These are phyloP conservation scores for Kodamaea suecica DNA, from an alignment of 1,139 yeast species.

Conservation along the genomic window DNA sequence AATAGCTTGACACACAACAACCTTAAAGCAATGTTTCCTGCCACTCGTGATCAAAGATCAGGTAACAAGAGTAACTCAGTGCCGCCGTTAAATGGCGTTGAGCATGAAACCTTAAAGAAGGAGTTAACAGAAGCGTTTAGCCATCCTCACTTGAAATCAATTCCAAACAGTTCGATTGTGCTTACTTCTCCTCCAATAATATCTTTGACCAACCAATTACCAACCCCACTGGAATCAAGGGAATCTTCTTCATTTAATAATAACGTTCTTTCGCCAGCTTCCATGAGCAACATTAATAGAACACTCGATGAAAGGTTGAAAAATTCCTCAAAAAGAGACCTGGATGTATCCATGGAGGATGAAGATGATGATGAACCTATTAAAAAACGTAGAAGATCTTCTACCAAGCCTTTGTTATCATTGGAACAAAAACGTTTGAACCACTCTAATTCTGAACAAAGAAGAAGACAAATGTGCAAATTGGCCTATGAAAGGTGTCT, in stretches of 20 bases:
- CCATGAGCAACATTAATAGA: slow-evolving; percentile 8
- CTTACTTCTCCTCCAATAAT: slow-evolving; percentile 5
- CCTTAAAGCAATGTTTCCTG: neutral
- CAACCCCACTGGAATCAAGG: slow-evolving; percentile 35
- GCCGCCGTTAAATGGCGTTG: slow-evolving; percentile 5
- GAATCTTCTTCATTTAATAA: slow-evolving; percentile 17
- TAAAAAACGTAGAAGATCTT: slow-evolving; percentile 31
- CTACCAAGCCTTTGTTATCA: slow-evolving; percentile 49
- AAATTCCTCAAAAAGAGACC: slow-evolving; percentile 9
- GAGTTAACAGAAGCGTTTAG: slow-evolving; percentile 39
- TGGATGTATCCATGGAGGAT: slow-evolving; percentile 12
- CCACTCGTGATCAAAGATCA: neutral
- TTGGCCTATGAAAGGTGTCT: slow-evolving; percentile 54
- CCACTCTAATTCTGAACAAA: slow-evolving; percentile 75
- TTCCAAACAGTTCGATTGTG: slow-evolving; percentile 2
- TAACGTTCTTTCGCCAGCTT: slow-evolving; percentile 3
- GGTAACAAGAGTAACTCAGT: slow-evolving; percentile 6
- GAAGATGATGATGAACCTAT: slow-evolving; percentile 14
- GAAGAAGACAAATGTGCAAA: slow-evolving; percentile 69
- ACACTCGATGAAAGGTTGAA: slow-evolving; percentile 30
- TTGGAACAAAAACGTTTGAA: slow-evolving; percentile 68
- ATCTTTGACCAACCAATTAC: slow-evolving; percentile 19
- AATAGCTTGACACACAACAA: slow-evolving; percentile 6
- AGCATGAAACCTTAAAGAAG: slow-evolving; percentile 24
- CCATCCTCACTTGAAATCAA: slow-evolving; percentile 21